Base-by-base conservation (phyloP, 352 stramenopile species). In the Globisporangium megalacanthum region DNA sequence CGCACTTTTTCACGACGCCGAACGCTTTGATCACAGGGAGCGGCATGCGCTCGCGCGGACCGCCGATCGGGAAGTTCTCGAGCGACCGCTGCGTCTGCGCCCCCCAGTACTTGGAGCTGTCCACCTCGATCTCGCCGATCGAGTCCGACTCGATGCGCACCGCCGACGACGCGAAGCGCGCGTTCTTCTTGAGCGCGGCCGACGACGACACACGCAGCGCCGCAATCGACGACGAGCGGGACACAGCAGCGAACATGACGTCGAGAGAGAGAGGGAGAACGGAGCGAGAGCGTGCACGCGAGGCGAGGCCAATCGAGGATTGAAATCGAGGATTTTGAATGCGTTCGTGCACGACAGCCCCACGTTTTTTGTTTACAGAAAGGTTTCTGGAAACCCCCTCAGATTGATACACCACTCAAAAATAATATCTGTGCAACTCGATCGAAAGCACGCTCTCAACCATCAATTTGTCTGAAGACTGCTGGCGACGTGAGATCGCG, bases 21-120 rank as follows among this genome's bases (percentile, higher is more conserved):
- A 97, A 92, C 19, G 77, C 77, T 61, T 98, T 92, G 37, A 98
- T 95, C 22, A 99, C 79, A 19, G 95, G 79, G 50, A 97, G 65
- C 19, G 95, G 95, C 96, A 99, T 99, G 48, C 83, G 86, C 51
- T 92, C 89, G 44, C 76, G 73, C 4, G 59, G 63, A 22, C 88
- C 87, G 35, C 95, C 95, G 64, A 99, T 98, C 35, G 89, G 89
- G 72, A 99, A 99, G 77, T 99, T 98, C 64, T 91, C 61, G 39
- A 98, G 77, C 35, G 89, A 98, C 62, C 96, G 87, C 80, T 98
- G 92, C 14, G 96, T 99, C 72, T 97, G 91, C 31, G 83, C 92
- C n/a, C 91, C 91, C 86, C 88, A 97, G 61, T 96, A 96, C 64
- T 82, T 91, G 58, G 87, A 73, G 48, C 73, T 60, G 45, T 92